Evolutionary conservation across 2,329 filamentous ascomycete genomes (phyloP), one percentile per base, ranked within the genome.

Genomic region (Trichoderma pleuroti): DNA sequence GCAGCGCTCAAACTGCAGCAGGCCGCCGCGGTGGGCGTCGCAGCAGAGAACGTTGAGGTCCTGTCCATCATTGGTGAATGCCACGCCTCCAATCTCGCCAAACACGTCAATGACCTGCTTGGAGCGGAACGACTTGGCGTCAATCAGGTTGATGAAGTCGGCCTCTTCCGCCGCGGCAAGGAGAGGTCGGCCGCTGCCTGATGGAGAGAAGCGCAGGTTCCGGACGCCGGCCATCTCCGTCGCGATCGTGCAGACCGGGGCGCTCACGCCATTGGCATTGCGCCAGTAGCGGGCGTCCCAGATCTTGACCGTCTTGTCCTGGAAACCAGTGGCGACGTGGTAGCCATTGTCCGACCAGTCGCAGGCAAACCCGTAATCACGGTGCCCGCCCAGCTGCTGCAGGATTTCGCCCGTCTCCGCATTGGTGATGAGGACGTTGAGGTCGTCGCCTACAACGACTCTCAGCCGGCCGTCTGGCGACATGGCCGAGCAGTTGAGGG

Each of bases 321-420:
- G 92, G 72, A 91, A 91, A 26, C 90, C 92, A 0, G 92, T 94
- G 14, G 92, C 92, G 24, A 94, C 86, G 14, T 90, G 91, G 82
- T 90, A 89, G 36, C 92, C 92, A 77, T 94, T 90, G 67, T 91
- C 89, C 21, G 92, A 90, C 92, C 92, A 95, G 74, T 91, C 92
- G 76, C 91, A 93, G 2, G 92, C 89, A 76, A 94, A 95, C 2
- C 89, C 91, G 74, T 86, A 92, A 76, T 94, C 92, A 16, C 83
- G 84, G 76, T 93, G 91, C 2, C 90, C 90, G 5, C 82, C 79
- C 2, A 94, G 85, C 30, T 82, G 80, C 74, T 90, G 84, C 73
- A 86, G 84, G 69, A 82, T 83, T 71, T 85, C 81, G 16, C 91
- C 89, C 14, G 86, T 89, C 69, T 93, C 91, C 12, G 92, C 89